Evolutionary conservation across 176 grass and related monocot genomes (phyloP), one percentile per base, ranked within the genome.

Genomic region (Coix lacrymajobi): DNA sequence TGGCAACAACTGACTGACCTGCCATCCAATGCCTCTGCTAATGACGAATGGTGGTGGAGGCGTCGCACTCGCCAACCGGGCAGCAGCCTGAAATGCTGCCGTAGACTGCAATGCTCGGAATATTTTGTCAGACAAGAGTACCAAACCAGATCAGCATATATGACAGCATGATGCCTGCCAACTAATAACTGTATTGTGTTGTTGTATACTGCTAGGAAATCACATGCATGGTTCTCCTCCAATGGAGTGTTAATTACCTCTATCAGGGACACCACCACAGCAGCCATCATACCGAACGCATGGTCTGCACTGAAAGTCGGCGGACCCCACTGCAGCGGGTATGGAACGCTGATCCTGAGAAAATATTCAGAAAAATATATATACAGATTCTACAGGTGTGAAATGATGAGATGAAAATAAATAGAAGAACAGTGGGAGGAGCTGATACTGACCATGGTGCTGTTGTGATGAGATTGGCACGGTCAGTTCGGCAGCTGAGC

Each of bases 231-330:
- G n/a, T n/a, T n/a, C n/a, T n/a, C n/a, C n/a, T n/a, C n/a, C n/a
- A 57, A 24, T 24, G 10, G 52, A 57, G 20, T 57, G 52, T 24
- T 24, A 57, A 11, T 6, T 83, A 92, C 94, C 91, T 97, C 94
- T 48, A 93, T 71, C 77, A 97, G 76, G 48, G 94, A 97, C 69
- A 97, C 94, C 31, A 97, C 15, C 9, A 85, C 91, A 30, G 94
- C 94, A 87, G 94, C 91, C 86, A 97, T 97, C 94, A 97, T 97
- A 8, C 94, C 91, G 8, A 97, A 97, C 25, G 84, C 79, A 75
- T 97, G 94, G 33, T 89, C 91, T 3, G 91, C 91, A 26, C 90
- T 79, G 33, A 97, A 97, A 39, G 86, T 93, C 0, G 94, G 94
- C 0, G 91, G 43, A 69, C 94, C 94, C 94, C 94, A 97, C 81